A percentile compares a stretch with the other conserved stretches of the same genome.
phyloP scores from a whole-genome alignment of 2,329 filamentous ascomycete species.

The Colletotrichum horii region DNA sequence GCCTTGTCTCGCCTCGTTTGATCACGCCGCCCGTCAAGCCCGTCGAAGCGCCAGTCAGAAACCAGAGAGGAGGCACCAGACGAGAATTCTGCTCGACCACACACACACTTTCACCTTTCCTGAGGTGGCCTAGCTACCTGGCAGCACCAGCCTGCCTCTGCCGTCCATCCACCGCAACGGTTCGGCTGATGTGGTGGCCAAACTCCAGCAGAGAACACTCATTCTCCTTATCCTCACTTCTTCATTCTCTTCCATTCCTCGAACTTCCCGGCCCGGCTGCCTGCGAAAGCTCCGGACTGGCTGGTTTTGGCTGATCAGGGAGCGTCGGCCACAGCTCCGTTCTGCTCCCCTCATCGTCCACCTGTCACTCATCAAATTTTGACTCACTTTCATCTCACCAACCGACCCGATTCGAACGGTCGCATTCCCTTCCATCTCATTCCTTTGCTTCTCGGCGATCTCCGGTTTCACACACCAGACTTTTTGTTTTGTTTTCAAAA shows the following conservation, averaged over 20 bases:
- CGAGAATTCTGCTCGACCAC: neutral
- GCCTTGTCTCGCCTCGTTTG: neutral
- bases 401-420: neutral
- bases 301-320: slow-evolving; percentile 1
- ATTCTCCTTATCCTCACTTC: neutral
- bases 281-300: neutral
- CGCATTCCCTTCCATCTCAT: neutral
- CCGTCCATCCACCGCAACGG: neutral
- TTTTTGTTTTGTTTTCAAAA: neutral
- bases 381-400: slow-evolving; percentile 14
- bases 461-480: neutral
- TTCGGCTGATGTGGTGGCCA: neutral
- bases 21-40: neutral
- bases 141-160: neutral
- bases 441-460: neutral
- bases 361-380: slow-evolving; percentile 4
- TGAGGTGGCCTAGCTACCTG: neutral
- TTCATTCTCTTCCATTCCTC: neutral
- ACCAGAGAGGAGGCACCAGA: neutral
- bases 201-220: neutral
- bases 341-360: neutral
- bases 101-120: neutral
- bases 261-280: neutral
- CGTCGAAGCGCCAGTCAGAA: neutral
- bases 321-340: neutral